These are phyloP conservation scores for Hypocrella siamensis DNA, from an alignment of 2,329 filamentous ascomycete genomes.

Conservation along the genomic window DNA sequence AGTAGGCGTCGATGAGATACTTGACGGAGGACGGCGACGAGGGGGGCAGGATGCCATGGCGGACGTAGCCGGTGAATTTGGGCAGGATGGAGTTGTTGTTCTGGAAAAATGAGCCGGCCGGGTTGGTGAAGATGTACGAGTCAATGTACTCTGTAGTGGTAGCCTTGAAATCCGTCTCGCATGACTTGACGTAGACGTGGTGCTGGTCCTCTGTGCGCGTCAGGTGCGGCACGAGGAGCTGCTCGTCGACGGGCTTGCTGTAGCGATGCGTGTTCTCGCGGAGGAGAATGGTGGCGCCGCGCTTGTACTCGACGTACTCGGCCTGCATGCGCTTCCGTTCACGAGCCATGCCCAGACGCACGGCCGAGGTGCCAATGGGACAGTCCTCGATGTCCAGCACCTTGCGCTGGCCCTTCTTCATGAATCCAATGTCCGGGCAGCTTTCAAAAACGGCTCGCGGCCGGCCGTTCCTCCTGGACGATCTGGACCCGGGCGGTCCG, in stretches of 20 bases:
- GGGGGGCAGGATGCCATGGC: slow-evolving; percentile 55
- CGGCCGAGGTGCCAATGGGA: slow-evolving; percentile 78
- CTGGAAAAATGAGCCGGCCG: slow-evolving; percentile 92
- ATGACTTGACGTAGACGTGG: slow-evolving; percentile 68
- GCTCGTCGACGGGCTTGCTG: slow-evolving; percentile 22
- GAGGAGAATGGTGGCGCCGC: slow-evolving; percentile 76
- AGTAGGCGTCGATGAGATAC: slow-evolving; percentile 95
- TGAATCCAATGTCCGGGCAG: slow-evolving; percentile 77
- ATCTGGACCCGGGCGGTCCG: slow-evolving; percentile 44
- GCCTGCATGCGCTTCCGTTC: slow-evolving; percentile 63
- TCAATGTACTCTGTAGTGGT: slow-evolving; percentile 80
- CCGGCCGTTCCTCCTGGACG: slow-evolving; percentile 31
- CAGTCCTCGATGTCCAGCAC: slow-evolving; percentile 96
- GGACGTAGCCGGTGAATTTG: slow-evolving; percentile 73
- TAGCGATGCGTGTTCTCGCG: slow-evolving; percentile 69
- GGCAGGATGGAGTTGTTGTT: slow-evolving; percentile 98
- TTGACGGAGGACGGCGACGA: slow-evolving; percentile 36
- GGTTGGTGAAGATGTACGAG: slow-evolving; percentile 73
- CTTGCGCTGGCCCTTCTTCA: slow-evolving; percentile 61
- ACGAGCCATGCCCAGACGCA: slow-evolving; percentile 61
- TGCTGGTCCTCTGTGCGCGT: slow-evolving; percentile 15
- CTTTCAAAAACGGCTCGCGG: slow-evolving; percentile 32
- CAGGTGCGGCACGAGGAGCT: neutral
- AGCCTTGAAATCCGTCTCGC: slow-evolving; percentile 73
- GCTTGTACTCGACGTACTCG: slow-evolving; percentile 56